phyloP scores from a whole-genome alignment of 441 rosid genomes.

The Erodium texanum region DNA sequence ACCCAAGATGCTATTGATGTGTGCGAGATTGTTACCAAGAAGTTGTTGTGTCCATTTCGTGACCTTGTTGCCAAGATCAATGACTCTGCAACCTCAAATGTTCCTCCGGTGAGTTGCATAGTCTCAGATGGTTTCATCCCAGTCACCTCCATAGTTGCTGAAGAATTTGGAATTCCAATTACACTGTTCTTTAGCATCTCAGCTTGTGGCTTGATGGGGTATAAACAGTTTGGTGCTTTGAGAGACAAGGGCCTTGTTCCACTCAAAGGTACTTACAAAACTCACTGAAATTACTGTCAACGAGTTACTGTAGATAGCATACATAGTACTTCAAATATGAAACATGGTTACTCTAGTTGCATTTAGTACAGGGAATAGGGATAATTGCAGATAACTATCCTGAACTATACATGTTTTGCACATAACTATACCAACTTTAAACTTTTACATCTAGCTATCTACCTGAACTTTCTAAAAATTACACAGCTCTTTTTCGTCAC shows the following conservation, averaged over 20 bases:
- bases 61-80: conserved; percentile 22
- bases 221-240: background rate
- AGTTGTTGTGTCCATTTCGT: conserved; percentile 23
- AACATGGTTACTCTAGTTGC: too few relatives aligned
- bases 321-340: too few relatives aligned
- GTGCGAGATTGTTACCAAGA: conserved; percentile 3
- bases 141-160: conserved; percentile 20
- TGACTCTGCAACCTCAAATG: background rate
- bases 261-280: background rate
- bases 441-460: too few relatives aligned
- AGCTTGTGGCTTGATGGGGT: background rate
- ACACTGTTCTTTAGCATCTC: background rate
- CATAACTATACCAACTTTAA: too few relatives aligned
- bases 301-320: too few relatives aligned
- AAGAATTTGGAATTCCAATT: conserved; percentile 23
- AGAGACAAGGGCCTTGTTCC: background rate
- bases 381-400: too few relatives aligned
- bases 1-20: too few relatives aligned
- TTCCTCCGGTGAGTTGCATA: conserved; percentile 23
- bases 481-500: too few relatives aligned
- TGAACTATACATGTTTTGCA: too few relatives aligned
- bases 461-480: too few relatives aligned
- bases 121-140: conserved; percentile 15
- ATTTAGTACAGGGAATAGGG: too few relatives aligned
- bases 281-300: too few relatives aligned